Conservation (phyloP, 2,329 filamentous ascomycete genomes). For the Penicillium sp. region DNA sequence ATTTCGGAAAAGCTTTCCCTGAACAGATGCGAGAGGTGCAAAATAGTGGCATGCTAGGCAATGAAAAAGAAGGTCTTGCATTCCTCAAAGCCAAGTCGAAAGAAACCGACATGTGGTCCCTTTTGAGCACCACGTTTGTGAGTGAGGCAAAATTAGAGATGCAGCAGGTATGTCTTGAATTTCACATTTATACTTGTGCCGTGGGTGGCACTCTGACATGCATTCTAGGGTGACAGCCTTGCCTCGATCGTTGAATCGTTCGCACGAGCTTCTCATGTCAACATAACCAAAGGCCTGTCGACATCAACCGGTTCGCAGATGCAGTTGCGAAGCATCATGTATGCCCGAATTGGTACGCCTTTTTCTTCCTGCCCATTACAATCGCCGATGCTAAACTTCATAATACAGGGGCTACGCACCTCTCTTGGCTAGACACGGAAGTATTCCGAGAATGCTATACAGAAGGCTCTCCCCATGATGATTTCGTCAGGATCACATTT, state of each 20-base stretch:
- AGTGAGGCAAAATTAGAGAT: conserved; percentile 84
- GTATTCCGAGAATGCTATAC: conserved; percentile 76
- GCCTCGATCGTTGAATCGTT: conserved; percentile 73
- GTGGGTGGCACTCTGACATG: conserved; percentile 19
- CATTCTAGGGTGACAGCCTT: conserved; percentile 58
- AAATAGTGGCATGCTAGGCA: conserved; percentile 73
- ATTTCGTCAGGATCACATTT: conserved; percentile 75
- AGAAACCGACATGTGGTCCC: conserved; percentile 81
- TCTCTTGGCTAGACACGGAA: conserved; percentile 65
- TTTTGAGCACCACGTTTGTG: conserved; percentile 81
- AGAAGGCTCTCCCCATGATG: conserved; percentile 69
- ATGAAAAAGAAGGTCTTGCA: conserved; percentile 77
- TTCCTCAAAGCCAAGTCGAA: conserved; percentile 86
- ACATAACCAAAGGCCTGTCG: conserved; percentile 75
- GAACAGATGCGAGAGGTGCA: conserved; percentile 71
- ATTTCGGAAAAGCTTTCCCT: conserved; percentile 86
- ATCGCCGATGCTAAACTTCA: conserved; percentile 28
- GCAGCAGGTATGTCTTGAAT: conserved; percentile 63
- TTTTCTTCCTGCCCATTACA: not conserved
- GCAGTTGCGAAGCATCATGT: conserved; percentile 72
- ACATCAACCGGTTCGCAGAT: conserved; percentile 75
- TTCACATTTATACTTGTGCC: not conserved
- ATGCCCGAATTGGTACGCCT: conserved; percentile 72
- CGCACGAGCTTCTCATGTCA: conserved; percentile 79
- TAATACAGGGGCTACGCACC: conserved; percentile 54